These are phyloP conservation scores for Lachnellula willkommii DNA, from an alignment of 2,329 filamentous ascomycete species.

Conservation along the genomic window DNA sequence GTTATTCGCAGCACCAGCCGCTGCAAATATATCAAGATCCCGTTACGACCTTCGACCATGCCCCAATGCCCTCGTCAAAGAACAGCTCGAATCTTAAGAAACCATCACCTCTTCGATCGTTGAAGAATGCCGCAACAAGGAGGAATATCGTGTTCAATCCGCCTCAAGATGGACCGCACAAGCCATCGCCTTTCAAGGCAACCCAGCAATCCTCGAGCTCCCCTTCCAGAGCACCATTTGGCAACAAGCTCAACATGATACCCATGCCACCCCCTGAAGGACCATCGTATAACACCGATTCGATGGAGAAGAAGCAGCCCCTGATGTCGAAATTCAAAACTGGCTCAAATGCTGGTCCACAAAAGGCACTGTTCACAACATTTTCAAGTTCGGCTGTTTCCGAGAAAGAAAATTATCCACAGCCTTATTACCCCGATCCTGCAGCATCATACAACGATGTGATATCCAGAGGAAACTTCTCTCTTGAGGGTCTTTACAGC, in stretches of 20 bases:
- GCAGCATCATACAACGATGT: conserved; percentile 33
- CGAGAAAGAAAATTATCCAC: conserved; percentile 54
- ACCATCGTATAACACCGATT: conserved; percentile 55
- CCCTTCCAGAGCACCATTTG: conserved; percentile 55
- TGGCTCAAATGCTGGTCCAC: conserved; percentile 29
- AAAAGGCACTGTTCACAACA: conserved; percentile 46
- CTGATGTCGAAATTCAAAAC: conserved; percentile 53
- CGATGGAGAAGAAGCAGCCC: conserved; percentile 60
- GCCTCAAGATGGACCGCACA: conserved; percentile 43
- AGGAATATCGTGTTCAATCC: conserved; percentile 65
- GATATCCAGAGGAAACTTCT: conserved; percentile 37
- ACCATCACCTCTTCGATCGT: conserved; percentile 36
- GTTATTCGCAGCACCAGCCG: conserved; percentile 40
- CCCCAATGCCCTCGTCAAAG: conserved; percentile 28
- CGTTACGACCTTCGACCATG: conserved; percentile 37
- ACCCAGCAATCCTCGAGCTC: conserved; percentile 50
- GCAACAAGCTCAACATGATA: conserved; percentile 61
- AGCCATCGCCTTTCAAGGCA: conserved; percentile 66
- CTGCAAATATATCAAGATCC: conserved; percentile 57
- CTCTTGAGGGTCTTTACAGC: conserved; percentile 46
- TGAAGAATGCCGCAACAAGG: conserved; percentile 38
- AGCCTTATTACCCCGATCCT: conserved; percentile 44
- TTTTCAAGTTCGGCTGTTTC: conserved; percentile 31
- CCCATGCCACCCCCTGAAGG: conserved; percentile 60
- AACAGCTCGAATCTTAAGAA: conserved; percentile 22